phyloP scores from a whole-genome alignment of 768 basidiomycete genomes.

The Termitomyces sp. region DNA sequence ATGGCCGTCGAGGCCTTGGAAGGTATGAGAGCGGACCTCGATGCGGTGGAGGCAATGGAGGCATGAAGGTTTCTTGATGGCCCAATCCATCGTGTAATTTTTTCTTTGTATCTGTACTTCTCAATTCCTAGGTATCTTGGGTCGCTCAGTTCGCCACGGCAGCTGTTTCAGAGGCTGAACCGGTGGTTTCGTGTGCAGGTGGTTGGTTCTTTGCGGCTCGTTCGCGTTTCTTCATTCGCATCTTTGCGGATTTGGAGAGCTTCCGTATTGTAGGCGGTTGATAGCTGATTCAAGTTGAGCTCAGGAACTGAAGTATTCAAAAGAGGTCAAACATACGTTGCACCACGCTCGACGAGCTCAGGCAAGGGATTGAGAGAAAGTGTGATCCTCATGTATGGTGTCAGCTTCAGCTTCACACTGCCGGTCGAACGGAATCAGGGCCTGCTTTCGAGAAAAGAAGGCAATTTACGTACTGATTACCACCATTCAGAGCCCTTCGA shows the following conservation, averaged over 20 bases:
- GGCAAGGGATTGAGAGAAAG: slow-evolving; percentile 44
- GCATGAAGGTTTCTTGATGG: neutral
- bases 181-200: neutral
- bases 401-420: slow-evolving; percentile 51
- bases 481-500: slow-evolving; percentile 46
- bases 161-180: neutral
- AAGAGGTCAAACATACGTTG: slow-evolving; percentile 36
- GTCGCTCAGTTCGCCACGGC: neutral
- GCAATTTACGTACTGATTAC: slow-evolving; percentile 47
- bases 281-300: slow-evolving; percentile 32
- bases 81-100: neutral
- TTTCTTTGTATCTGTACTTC: neutral
- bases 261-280: slow-evolving; percentile 50
- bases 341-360: slow-evolving; percentile 30
- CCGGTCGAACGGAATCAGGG: neutral
- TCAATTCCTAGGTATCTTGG: neutral
- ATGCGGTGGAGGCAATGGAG: neutral
- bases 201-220: slow-evolving; percentile 13
- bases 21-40: neutral
- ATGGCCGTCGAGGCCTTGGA: slow-evolving; percentile 1
- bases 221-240: slow-evolving; percentile 41
- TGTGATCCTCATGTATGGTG: slow-evolving; percentile 68
- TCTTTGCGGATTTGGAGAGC: slow-evolving; percentile 53
- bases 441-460: neutral
- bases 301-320: neutral